A percentile compares a stretch with the other conserved stretches of the same genome.
These are phyloP conservation scores for Teratosphaeria viscida DNA, from an alignment of 2,329 filamentous ascomycete species.

Conservation along the genomic window DNA sequence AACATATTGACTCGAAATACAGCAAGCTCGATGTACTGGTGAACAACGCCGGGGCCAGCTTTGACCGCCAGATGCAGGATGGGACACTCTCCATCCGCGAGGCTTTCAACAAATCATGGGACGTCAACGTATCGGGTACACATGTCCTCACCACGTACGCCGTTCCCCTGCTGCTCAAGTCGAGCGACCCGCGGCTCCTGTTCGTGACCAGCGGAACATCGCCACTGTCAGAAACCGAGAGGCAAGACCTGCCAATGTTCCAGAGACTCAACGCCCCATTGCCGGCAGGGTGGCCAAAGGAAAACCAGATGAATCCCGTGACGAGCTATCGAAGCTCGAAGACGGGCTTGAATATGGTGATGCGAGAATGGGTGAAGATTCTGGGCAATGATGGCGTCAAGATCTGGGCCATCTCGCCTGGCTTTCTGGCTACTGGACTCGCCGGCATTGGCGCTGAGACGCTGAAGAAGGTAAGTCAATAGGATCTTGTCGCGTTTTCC, in stretches of 20 bases:
- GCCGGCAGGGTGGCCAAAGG: conserved; percentile 40
- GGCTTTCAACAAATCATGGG: conserved; percentile 27
- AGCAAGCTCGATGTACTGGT: conserved; percentile 43
- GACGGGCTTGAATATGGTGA: conserved; percentile 40
- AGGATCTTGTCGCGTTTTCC: not conserved
- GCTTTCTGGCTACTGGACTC: conserved; percentile 37
- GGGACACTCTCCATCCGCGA: conserved; percentile 25
- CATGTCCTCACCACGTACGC: conserved; percentile 28
- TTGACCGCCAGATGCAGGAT: conserved; percentile 29
- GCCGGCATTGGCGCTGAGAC: conserved; percentile 23
- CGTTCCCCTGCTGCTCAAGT: conserved; percentile 29
- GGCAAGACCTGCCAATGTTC: conserved; percentile 17
- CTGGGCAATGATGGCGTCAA: conserved; percentile 37
- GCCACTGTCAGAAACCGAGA: conserved; percentile 26
- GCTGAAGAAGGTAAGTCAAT: conserved; percentile 17
- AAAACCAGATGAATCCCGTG: conserved; percentile 13
- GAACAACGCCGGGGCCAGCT: conserved; percentile 47
- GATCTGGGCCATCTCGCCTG: conserved; percentile 37
- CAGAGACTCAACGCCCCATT: conserved; percentile 14
- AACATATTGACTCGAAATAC: conserved; percentile 31
- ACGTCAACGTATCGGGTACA: conserved; percentile 30
- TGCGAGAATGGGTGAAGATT: conserved; percentile 37
- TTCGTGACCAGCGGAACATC: conserved; percentile 35
- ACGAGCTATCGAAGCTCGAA: conserved; percentile 34
- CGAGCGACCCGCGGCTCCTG: conserved; percentile 25